These are phyloP conservation scores for Sporothrix brasiliensis DNA, from an alignment of 2,329 filamentous ascomycete species.

Conservation along the genomic window DNA sequence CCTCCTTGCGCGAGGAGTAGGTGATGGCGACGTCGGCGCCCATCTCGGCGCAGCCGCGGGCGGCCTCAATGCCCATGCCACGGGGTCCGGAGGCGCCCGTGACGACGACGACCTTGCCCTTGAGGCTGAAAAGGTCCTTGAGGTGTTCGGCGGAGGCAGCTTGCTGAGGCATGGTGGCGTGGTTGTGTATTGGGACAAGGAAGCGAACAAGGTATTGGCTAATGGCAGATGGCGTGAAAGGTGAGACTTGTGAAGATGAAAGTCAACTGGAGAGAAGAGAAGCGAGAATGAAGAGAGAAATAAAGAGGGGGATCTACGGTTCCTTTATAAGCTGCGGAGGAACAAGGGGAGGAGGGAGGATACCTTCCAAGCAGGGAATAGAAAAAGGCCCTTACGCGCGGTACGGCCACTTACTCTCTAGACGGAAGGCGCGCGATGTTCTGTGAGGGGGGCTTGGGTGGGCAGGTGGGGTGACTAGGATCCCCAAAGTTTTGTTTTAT, in stretches of 20 bases:
- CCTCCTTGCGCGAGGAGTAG: constrained; percentile 70
- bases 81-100: constrained; percentile 70
- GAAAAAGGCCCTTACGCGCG: constrained; percentile 19
- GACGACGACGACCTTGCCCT: constrained; percentile 72
- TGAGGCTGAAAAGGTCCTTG: constrained; percentile 69
- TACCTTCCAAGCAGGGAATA: constrained; percentile 16
- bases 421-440: constrained; percentile 19
- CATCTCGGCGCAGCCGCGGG: constrained; percentile 70
- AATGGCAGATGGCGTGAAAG: background rate
- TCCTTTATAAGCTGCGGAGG: constrained; percentile 17
- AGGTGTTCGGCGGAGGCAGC: constrained; percentile 62
- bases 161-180: constrained; percentile 54
- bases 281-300: background rate
- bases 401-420: background rate
- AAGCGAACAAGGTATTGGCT: background rate
- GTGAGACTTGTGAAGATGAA: background rate
- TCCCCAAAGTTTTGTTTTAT: background rate
- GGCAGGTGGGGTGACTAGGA: constrained; percentile 16
- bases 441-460: background rate
- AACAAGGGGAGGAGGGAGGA: background rate
- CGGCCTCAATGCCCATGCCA: constrained; percentile 71
- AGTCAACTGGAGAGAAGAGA: background rate
- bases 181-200: background rate
- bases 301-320: constrained; percentile 14
- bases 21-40: constrained; percentile 73